These are phyloP conservation scores for Talaromyces wortmannii DNA, from an alignment of 495 filamentous ascomycete genomes.

Conservation along the genomic window DNA sequence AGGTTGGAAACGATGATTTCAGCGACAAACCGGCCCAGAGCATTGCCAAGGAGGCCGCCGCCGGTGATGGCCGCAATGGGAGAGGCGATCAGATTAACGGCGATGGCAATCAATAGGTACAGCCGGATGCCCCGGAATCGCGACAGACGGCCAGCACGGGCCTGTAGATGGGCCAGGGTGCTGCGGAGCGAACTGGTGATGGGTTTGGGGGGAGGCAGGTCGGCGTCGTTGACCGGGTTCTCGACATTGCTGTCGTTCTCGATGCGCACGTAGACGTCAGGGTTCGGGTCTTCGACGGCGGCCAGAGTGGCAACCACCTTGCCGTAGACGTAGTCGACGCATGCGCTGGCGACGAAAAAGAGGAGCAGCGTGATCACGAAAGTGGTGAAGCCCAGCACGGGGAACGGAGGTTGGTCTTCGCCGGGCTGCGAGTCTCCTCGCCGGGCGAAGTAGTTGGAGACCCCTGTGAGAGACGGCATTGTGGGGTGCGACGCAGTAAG, in stretches of 20 bases:
- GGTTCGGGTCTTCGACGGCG: conserved; percentile 54
- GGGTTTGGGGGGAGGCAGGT: conserved; percentile 33
- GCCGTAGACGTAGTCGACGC: conserved; percentile 49
- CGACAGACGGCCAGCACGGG: conserved; percentile 44
- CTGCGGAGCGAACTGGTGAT: conserved; percentile 53
- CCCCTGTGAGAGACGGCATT: conserved; percentile 1
- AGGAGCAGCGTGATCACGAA: conserved; percentile 4
- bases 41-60: conserved; percentile 22
- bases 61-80: conserved; percentile 19
- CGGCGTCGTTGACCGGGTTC: conserved; percentile 7
- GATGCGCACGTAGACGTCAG: conserved; percentile 46
- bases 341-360: conserved; percentile 5
- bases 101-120: conserved; percentile 22
- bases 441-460: conserved; percentile 13
- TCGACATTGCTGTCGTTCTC: conserved; percentile 27
- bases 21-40: conserved; percentile 29
- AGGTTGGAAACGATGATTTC: conserved; percentile 40
- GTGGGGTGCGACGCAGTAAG: not conserved
- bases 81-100: conserved; percentile 15
- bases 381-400: conserved; percentile 8
- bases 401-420: conserved; percentile 6
- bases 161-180: conserved; percentile 50
- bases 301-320: conserved; percentile 52
- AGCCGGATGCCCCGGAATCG: conserved; percentile 52
- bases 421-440: conserved; percentile 12